Conservation (phyloP, 257 asterid species). For the Thymus quinquecostatus region DNA sequence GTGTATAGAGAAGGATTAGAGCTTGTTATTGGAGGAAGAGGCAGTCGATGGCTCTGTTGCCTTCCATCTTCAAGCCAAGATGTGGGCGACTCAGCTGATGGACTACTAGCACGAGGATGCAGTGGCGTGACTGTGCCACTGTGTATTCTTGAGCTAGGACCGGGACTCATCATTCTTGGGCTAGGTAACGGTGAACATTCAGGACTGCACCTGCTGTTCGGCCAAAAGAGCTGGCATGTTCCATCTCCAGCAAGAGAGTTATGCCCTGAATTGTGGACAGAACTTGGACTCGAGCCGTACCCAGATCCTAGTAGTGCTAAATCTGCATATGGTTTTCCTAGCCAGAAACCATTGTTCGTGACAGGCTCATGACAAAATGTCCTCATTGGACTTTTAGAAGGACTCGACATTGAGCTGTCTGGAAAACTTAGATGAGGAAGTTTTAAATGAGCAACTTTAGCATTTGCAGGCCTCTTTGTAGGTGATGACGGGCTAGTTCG, state of each 20-base stretch:
- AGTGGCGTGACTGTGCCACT: slow-evolving; percentile 47
- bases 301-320: slow-evolving; percentile 37
- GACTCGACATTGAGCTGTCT: slow-evolving; percentile 50
- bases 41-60: slow-evolving; percentile 46
- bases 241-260: slow-evolving; percentile 45
- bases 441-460: slow-evolving; percentile 38
- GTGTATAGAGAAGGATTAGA: slow-evolving; percentile 34
- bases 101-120: slow-evolving; percentile 36
- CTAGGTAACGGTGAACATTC: slow-evolving; percentile 53
- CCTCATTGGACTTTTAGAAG: slow-evolving; percentile 54
- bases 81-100: slow-evolving; percentile 35
- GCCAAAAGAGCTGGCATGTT: slow-evolving; percentile 48
- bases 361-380: slow-evolving; percentile 38
- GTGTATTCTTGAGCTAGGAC: slow-evolving; percentile 48
- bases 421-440: slow-evolving; percentile 46
- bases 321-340: slow-evolving; percentile 42
- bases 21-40: slow-evolving; percentile 47
- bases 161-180: slow-evolving; percentile 50
- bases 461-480: slow-evolving; percentile 34
- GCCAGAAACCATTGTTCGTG: slow-evolving; percentile 29
- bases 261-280: slow-evolving; percentile 45
- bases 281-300: slow-evolving; percentile 42
- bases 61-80: slow-evolving; percentile 45
- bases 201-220: slow-evolving; percentile 45
- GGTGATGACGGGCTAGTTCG: slow-evolving; percentile 35